Evolutionary conservation across 805 yeast genomes (phyloP).

Genomic region (Yarrowia bubula): DNA sequence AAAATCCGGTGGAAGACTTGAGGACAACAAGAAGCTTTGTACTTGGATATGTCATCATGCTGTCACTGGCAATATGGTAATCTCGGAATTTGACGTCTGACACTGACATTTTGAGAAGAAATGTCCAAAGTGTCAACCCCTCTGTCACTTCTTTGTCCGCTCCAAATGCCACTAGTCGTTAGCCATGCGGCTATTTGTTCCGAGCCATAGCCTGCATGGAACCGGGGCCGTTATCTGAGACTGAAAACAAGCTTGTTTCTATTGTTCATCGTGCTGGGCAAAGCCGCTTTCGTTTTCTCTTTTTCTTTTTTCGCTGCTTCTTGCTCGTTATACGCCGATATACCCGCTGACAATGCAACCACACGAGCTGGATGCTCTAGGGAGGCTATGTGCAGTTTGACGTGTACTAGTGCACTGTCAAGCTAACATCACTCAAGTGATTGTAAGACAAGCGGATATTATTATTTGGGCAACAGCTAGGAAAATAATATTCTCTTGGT

Average conservation of each 20-base stretch:
- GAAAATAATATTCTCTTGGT: neutral
- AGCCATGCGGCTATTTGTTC: slow-evolving; percentile 3
- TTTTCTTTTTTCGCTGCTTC: neutral
- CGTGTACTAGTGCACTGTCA: neutral
- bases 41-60: neutral
- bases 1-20: no score
- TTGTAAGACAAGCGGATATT: neutral
- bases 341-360: slow-evolving; percentile 2
- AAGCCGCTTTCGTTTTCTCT: neutral
- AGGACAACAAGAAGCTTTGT: neutral
- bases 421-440: neutral
- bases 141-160: slow-evolving; percentile 12
- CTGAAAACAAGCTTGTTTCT: neutral
- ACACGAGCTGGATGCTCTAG: slow-evolving; percentile 14
- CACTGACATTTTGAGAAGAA: neutral
- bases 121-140: slow-evolving; percentile 15
- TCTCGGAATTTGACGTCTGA: neutral
- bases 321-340: neutral
- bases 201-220: neutral
- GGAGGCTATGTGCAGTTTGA: slow-evolving; percentile 11
- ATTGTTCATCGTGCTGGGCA: no score
- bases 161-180: neutral
- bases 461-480: neutral
- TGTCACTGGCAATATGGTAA: neutral
- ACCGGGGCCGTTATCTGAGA: slow-evolving; percentile 15